Evolutionary conservation across 192 early-diverging fungal genomes (phyloP).

Genomic region (Irineochytrium annulatum): DNA sequence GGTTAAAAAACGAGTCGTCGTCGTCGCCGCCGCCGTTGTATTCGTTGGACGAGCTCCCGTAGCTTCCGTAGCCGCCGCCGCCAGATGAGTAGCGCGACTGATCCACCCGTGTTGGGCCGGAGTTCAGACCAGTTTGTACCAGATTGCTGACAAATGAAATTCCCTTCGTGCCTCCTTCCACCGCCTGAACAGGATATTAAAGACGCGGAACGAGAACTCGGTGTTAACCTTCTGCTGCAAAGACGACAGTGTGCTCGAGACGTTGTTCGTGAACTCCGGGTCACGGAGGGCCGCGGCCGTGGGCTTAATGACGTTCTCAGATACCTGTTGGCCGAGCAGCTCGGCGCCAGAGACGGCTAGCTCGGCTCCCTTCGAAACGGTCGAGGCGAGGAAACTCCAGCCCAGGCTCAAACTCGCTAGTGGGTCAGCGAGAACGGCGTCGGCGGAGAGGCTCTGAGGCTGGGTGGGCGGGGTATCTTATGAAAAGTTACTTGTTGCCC

Average conservation of each 20-base stretch:
- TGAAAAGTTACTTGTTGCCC: no score
- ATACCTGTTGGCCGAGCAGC: conserved; percentile 29
- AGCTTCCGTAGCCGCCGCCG: no score
- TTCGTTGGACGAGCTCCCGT: no score
- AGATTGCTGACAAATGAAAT: conserved; percentile 27
- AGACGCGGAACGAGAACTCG: not conserved
- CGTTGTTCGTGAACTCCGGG: conserved; percentile 41
- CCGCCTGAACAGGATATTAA: conserved; percentile 3
- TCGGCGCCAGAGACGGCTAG: conserved; percentile 39
- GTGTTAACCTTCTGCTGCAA: conserved; percentile 27
- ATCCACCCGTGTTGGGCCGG: not conserved
- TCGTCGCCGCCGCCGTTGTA: no score
- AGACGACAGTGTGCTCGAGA: conserved; percentile 29
- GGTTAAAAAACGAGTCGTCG: no score
- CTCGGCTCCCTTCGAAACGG: conserved; percentile 34
- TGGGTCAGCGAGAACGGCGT: conserved; percentile 31
- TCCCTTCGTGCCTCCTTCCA: conserved; percentile 34
- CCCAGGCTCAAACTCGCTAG: conserved; percentile 39
- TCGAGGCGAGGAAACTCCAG: conserved; percentile 40
- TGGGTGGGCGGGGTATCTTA: not conserved
- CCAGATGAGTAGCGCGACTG: no score
- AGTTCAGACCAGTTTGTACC: conserved; percentile 20
- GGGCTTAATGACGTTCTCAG: conserved; percentile 48
- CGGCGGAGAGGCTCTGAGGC: not conserved
- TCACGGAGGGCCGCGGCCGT: conserved; percentile 41